Conservation (phyloP, 352 stramenopile genomes). For the Phytophthora pisi region DNA sequence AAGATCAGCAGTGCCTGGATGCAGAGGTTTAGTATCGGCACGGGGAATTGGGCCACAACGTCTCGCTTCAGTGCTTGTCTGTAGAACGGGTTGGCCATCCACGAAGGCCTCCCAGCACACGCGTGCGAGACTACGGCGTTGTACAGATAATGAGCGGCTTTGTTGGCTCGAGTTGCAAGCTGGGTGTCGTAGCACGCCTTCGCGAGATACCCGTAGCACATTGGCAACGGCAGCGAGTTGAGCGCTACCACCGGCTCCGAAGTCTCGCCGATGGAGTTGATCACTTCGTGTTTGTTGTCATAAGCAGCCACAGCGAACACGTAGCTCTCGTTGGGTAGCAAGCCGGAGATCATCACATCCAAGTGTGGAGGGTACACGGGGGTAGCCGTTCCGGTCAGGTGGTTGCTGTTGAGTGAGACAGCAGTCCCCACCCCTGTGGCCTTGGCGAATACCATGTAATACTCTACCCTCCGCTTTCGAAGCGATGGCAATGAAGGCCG, state of each 20-base stretch:
- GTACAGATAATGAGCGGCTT: conserved; percentile 57
- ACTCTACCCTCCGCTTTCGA: conserved; percentile 45
- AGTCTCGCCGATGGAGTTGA: conserved; percentile 72
- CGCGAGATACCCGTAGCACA: conserved; percentile 81
- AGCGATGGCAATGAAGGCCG: conserved; percentile 29
- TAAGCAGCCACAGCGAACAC: conserved; percentile 86
- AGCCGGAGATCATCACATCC: conserved; percentile 49
- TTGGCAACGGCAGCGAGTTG: conserved; percentile 61
- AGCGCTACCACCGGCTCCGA: conserved; percentile 64
- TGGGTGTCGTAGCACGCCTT: conserved; percentile 50
- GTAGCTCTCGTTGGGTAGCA: conserved; percentile 78
- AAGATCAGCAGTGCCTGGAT: conserved; percentile 62
- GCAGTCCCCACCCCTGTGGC: conserved; percentile 66
- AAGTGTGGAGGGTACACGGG: conserved; percentile 40
- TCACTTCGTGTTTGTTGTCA: conserved; percentile 62
- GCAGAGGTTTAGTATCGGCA: conserved; percentile 58
- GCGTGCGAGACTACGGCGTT: conserved; percentile 47
- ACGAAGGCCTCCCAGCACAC: conserved; percentile 36
- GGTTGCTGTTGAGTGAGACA: conserved; percentile 79
- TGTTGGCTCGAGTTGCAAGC: conserved; percentile 33
- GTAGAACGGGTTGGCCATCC: conserved; percentile 70
- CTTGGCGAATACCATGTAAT: conserved; percentile 87
- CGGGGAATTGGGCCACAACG: conserved; percentile 51
- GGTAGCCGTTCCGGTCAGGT: conserved; percentile 62
- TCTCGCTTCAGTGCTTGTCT: conserved; percentile 55